Conservation (phyloP, 176 grass and related monocot species). For the Tillandsia leiboldiana region DNA sequence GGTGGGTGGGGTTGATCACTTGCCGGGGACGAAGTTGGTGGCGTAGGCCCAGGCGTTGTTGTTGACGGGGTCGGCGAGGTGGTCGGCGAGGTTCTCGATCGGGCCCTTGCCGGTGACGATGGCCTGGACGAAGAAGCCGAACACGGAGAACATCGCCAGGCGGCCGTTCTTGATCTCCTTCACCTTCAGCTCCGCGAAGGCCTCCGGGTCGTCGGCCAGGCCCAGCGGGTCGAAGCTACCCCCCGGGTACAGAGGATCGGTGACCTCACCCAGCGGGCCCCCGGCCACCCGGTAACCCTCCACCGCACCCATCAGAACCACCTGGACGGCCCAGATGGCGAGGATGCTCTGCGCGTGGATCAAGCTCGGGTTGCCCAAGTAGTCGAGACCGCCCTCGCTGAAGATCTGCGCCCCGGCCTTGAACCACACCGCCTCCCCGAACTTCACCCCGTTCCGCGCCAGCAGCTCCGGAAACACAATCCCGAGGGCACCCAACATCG, state of each 20-base stretch:
- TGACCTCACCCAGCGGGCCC: neutral
- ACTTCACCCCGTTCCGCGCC: neutral
- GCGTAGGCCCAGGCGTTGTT: neutral
- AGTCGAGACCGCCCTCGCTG: neutral
- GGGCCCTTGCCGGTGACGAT: slow-evolving; percentile 1
- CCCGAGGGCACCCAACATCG: neutral
- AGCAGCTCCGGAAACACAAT: neutral
- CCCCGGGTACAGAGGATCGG: neutral
- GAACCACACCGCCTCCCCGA: neutral
- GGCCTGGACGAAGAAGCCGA: neutral
- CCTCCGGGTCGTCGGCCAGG: neutral
- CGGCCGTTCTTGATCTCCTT: slow-evolving; percentile 1
- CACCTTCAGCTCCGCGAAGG: neutral
- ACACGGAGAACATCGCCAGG: neutral
- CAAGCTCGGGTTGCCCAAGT: neutral
- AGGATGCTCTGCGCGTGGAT: slow-evolving; percentile 1
- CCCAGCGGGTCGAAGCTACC: neutral
- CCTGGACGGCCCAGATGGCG: neutral
- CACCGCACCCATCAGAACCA: neutral
- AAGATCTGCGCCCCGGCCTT: neutral
- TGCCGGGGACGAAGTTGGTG: neutral
- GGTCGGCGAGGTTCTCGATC: neutral
- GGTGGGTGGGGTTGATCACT: neutral
- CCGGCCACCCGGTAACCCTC: neutral
- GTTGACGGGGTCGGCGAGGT: neutral